Conservation (phyloP, 2,329 filamentous ascomycete species). For the Beauveria bassiana region DNA sequence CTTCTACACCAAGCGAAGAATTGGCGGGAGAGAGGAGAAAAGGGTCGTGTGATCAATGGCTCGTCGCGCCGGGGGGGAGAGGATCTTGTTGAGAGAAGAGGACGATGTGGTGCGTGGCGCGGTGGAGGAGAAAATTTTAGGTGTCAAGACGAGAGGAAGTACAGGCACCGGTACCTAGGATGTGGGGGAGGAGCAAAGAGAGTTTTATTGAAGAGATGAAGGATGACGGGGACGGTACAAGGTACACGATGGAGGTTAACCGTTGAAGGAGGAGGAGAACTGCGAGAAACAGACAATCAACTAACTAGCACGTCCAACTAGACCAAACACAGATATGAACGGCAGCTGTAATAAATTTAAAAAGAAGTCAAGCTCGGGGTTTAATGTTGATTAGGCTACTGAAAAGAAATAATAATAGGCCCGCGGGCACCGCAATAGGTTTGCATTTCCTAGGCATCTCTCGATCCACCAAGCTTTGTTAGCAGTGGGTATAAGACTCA, state of each 20-base stretch:
- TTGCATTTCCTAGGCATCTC: no score
- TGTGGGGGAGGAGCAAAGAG: slow-evolving; percentile 2
- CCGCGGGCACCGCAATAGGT: no score
- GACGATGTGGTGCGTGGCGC: background rate
- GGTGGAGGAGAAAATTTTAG: background rate
- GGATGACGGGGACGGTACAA: background rate
- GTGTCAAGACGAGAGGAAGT: no score
- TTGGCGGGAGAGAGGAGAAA: no score
- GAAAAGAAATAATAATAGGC: no score
- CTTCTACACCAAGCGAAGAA: no score
- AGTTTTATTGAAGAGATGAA: background rate
- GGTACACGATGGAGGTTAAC: background rate
- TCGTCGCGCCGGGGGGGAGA: background rate
- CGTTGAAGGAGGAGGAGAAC: background rate
- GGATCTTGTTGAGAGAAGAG: background rate
- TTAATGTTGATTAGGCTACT: no score
- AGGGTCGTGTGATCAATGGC: background rate
- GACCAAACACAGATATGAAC: background rate
- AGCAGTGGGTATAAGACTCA: background rate
- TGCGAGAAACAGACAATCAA: background rate
- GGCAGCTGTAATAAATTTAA: background rate
- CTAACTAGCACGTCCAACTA: background rate
- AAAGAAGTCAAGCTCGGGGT: no score
- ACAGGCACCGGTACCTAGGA: background rate
- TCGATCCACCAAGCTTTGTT: background rate